Base-by-base conservation (phyloP, 2,329 filamentous ascomycete species). In the Thelonectria discophora region DNA sequence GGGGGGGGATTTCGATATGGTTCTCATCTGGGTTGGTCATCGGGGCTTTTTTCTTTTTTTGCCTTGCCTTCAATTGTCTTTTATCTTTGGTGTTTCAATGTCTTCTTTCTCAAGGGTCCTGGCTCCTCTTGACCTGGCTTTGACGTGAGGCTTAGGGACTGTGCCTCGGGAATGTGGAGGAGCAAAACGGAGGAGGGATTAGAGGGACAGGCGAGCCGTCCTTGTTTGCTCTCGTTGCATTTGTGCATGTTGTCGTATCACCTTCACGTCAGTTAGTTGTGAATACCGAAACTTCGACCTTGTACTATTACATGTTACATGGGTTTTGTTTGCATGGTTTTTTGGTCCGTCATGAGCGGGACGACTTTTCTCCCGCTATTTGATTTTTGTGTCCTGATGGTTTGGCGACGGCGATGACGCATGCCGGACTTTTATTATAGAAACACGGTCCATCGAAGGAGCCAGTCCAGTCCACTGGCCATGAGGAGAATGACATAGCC, bases 21-120 rank as follows among this genome's bases (percentile, higher is more conserved):
- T 56, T 60, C 58, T 60, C 52, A 48, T 60, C 57, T 55, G 45
- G 51, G 18, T 55, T 34, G 57, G 55, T 52, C 49, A 53, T 47
- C 30, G 32, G 55, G 42, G 21, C 24, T 3, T 49, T 49, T 49
- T 32, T 20, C n/a, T 18, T 20, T 58, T n/a, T 40, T 46, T 42
- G 51, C 40, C 37, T 52, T 42, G 18, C 46, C 37, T 54, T 18
- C 15, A 45, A 40, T 5, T 11, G 32, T 34, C 32, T 34, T 34
- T 3, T 34, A 32, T n/a, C n/a, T n/a, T n/a, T n/a, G n/a, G n/a
- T n/a, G n/a, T n/a, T n/a, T n/a, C n/a, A n/a, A n/a, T n/a, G n/a
- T 11, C 32, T 11, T 11, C 12, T 34, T 11, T 11, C 32, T 34
- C 6, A 11, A 3, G 7, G 6, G 24, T 45, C 57, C 17, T 54